Evolutionary conservation across 306 rosid genomes (phyloP).

Genomic region (Mimosa bimucronata): DNA sequence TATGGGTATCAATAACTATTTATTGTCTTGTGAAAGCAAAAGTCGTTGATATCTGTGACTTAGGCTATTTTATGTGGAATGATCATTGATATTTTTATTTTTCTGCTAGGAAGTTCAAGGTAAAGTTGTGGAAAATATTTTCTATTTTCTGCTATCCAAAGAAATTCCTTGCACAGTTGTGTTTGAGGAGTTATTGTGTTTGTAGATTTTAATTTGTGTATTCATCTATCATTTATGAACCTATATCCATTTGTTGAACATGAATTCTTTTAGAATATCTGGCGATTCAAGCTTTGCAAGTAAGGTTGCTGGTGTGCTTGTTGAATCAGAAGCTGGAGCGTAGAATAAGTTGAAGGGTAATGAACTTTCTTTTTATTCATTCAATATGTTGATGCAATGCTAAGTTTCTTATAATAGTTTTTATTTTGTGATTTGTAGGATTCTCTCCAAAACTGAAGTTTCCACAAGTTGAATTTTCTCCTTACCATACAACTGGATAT

Average conservation of each 20-base stretch:
- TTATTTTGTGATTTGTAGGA: conserved; percentile 51
- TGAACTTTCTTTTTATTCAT: conserved; percentile 24
- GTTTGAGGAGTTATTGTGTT: background rate
- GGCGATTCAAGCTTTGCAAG: conserved; percentile 60
- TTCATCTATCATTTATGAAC: conserved; percentile 34
- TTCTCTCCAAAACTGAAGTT: conserved; percentile 85
- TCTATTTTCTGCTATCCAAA: background rate
- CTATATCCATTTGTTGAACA: conserved; percentile 11
- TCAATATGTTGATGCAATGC: conserved; percentile 8
- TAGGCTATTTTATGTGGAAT: background rate
- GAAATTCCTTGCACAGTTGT: conserved; percentile 36
- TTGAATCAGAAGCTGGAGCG: conserved; percentile 56
- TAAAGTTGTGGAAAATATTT: background rate
- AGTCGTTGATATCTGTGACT: background rate
- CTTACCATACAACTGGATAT: conserved; percentile 62
- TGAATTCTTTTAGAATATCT: conserved; percentile 56
- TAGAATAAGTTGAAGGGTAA: conserved; percentile 51
- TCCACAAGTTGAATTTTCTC: conserved; percentile 81
- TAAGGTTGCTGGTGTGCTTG: conserved; percentile 67
- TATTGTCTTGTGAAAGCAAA: background rate
- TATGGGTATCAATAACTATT: background rate
- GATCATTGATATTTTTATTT: background rate
- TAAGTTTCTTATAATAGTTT: conserved; percentile 37
- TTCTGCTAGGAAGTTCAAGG: conserved; percentile 10
- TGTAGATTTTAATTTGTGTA: background rate